phyloP scores from a whole-genome alignment of 495 filamentous ascomycete genomes.

The Polyplosphaeria fusca region DNA sequence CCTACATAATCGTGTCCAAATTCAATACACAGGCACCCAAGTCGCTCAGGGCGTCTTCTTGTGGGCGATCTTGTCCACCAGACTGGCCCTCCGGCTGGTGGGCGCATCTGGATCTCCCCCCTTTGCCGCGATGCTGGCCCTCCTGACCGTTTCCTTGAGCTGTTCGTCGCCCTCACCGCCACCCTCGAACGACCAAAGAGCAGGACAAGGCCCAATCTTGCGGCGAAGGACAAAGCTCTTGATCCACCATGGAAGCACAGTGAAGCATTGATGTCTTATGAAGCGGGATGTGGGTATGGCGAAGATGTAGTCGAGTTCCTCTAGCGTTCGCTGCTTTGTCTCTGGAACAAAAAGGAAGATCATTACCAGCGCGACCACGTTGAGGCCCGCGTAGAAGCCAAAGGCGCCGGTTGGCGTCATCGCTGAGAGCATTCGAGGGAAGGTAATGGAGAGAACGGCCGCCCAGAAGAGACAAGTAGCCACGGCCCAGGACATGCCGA shows the following conservation, averaged over 20 bases:
- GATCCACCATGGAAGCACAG: slow-evolving; percentile 67
- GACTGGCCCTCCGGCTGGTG: slow-evolving; percentile 13
- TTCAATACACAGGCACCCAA: too few relatives aligned
- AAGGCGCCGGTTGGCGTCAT: slow-evolving; percentile 41
- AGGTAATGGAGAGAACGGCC: slow-evolving; percentile 37
- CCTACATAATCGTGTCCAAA: too few relatives aligned
- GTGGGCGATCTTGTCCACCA: slow-evolving; percentile 8
- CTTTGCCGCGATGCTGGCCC: slow-evolving; percentile 5
- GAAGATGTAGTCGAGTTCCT: slow-evolving; percentile 50
- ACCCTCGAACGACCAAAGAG: slow-evolving; percentile 21
- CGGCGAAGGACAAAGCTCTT: too few relatives aligned
- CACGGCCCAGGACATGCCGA: slow-evolving; percentile 40
- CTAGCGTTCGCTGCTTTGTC: slow-evolving; percentile 74
- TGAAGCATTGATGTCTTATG: slow-evolving; percentile 48
- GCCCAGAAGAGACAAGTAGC: slow-evolving; percentile 40
- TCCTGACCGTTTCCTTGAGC: slow-evolving; percentile 5
- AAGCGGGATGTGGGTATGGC: slow-evolving; percentile 35
- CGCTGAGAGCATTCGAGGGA: slow-evolving; percentile 36
- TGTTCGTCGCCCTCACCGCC: slow-evolving; percentile 12
- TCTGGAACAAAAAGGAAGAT: slow-evolving; percentile 76
- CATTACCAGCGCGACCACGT: slow-evolving; percentile 63
- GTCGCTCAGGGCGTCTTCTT: too few relatives aligned
- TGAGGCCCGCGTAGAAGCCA: slow-evolving; percentile 64
- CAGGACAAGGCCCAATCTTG: slow-evolving; percentile 16
- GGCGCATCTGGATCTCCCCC: not conserved